Evolutionary conservation across 164 flowering plant genomes (phyloP), one percentile per base, ranked within the genome.

Genomic region (Berberis vulgaris): DNA sequence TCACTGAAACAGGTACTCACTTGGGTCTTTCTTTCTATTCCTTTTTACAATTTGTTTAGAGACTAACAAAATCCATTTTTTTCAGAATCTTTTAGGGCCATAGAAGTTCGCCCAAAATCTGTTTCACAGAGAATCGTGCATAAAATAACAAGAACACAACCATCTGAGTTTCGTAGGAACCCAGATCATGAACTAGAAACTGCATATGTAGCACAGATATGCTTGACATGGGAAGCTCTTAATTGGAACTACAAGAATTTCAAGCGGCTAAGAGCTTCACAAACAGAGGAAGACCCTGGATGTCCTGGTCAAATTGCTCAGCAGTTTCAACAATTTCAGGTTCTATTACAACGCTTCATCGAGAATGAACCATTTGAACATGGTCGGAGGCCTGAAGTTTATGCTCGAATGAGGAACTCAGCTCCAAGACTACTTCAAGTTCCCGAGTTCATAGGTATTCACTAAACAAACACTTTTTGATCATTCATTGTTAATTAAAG

Each of bases 171-270:
- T 11, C 49, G 61, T 1, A 75, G 69, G 26, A 85, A 57, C 7
- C 86, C 90, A 2, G 73, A 61, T 63, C 81, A 80, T 41, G 86
- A 88, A 65, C 76, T 91, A 61, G 96, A 91, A 74, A 83, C 82
- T 47, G 85, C 85, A 5, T 91, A 88, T 73, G 85, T 84, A 26
- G 91, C 86, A 67, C 97, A 88, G 10, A 45, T 89, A 49, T 87
- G 96, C 84, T 82, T 91, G 71, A 77, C 86, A 45, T 91, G 97
- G 97, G 97, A 91, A 73, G 89, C 88, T 43, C 90, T 91, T 61
- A 90, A 87, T 65, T 83, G 90, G 72, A 91, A 88, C 44, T 87
- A 85, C 79, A 80, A 84, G 40, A 83, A 88, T 43, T 63, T 87
- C 65, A 76, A 76, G 43, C 72, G 72, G 69, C 85, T 84, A 65